A percentile compares a stretch with the other conserved stretches of the same genome.
These are phyloP conservation scores for Tuber aestivum DNA, from an alignment of 495 filamentous ascomycete genomes.

Conservation along the genomic window DNA sequence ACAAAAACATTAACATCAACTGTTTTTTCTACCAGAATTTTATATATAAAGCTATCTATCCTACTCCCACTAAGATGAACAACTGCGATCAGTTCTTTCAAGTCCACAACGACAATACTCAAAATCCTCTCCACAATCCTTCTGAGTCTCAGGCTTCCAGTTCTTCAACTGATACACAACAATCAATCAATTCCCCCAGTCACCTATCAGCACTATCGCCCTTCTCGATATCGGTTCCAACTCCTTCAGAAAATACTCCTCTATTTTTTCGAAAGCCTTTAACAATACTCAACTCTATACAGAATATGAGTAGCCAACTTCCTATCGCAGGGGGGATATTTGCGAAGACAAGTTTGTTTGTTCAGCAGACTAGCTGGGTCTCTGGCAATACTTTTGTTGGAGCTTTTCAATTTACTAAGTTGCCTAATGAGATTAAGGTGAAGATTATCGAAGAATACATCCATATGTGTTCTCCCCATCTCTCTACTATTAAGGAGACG, in stretches of 20 bases:
- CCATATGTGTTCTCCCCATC: not conserved
- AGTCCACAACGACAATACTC: not conserved
- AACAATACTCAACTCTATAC: not conserved
- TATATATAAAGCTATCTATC: not conserved
- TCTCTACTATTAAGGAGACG: slow-evolving; percentile 1
- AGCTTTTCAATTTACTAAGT: not conserved
- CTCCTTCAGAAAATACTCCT: not conserved
- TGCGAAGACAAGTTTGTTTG: not conserved
- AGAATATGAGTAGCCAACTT: not conserved
- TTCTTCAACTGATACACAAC: not conserved
- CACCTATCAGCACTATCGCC: not conserved
- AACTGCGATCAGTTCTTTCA: not conserved
- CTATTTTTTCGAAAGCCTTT: not conserved
- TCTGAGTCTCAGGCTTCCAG: not conserved
- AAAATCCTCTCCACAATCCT: not conserved
- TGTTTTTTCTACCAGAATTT: not conserved
- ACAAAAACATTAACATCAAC: not conserved
- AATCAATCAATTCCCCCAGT: not conserved
- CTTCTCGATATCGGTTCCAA: not conserved
- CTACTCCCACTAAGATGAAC: not conserved
- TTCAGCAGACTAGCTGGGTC: not conserved
- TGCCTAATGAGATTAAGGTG: slow-evolving; percentile 15
- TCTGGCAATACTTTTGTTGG: accelerated
- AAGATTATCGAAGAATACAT: slow-evolving; percentile 12
- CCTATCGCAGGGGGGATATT: not conserved